A percentile compares a stretch with the other conserved stretches of the same genome.
These are phyloP conservation scores for Sordariomycetes sp. DNA, from an alignment of 2,329 filamentous ascomycete genomes.

Conservation along the genomic window DNA sequence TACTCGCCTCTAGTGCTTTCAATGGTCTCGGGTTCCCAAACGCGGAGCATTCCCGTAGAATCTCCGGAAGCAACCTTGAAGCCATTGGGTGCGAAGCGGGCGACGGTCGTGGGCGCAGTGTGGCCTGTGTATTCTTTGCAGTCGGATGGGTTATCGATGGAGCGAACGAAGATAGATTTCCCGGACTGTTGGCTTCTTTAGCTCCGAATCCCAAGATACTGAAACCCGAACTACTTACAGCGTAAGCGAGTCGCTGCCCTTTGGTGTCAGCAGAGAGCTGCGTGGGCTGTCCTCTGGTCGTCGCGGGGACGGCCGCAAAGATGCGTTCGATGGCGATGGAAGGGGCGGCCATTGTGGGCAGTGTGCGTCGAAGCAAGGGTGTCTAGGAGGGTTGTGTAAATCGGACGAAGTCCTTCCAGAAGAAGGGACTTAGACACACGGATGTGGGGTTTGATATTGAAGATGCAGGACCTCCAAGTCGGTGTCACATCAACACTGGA, in stretches of 20 bases:
- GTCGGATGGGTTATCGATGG: conserved; percentile 78
- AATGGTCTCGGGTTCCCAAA: conserved; percentile 89
- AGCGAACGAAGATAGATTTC: conserved; percentile 93
- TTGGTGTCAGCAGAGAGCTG: conserved; percentile 82
- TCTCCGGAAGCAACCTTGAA: conserved; percentile 95
- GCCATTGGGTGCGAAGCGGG: conserved; percentile 86
- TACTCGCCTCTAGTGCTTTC: conserved; percentile 87
- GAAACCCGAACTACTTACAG: conserved; percentile 45
- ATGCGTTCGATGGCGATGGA: conserved; percentile 57
- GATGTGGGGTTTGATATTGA: background rate
- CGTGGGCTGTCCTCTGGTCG: conserved; percentile 77
- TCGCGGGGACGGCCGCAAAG: conserved; percentile 77
- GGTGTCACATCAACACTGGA: too few species aligned
- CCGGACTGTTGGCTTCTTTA: conserved; percentile 55
- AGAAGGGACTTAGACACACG: too few species aligned
- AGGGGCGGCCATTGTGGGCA: conserved; percentile 20
- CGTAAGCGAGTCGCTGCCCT: conserved; percentile 87
- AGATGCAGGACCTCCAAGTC: too few species aligned
- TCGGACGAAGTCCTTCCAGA: too few species aligned
- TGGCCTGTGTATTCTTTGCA: conserved; percentile 90
- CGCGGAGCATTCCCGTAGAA: conserved; percentile 70
- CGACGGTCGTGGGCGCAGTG: conserved; percentile 80
- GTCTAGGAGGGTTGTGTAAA: background rate
- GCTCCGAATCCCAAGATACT: background rate
- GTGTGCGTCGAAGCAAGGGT: background rate